Conservation (phyloP, 169 alveolate genomes). For the Eimeria praecox region DNA sequence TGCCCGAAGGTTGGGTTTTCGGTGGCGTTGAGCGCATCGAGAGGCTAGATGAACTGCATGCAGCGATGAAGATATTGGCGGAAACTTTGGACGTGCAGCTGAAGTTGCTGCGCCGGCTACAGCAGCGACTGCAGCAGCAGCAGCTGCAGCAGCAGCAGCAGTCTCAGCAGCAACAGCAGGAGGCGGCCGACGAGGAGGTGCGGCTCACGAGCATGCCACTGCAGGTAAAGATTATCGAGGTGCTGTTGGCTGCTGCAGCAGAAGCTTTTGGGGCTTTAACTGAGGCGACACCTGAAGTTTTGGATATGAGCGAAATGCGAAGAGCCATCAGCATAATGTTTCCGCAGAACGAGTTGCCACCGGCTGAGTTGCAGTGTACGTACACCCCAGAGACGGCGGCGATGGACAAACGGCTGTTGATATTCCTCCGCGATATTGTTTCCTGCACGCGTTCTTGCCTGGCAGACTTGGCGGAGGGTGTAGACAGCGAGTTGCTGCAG, state of each 20-base stretch:
- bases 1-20: constrained; percentile 76
- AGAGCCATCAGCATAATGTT: constrained; percentile 73
- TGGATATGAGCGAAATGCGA: constrained; percentile 78
- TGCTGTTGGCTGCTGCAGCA: constrained; percentile 32
- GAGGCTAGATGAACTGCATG: constrained; percentile 65
- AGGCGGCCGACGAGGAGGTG: constrained; percentile 71
- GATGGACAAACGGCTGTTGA: constrained; percentile 56
- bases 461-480: neutral
- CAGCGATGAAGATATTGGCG: constrained; percentile 64
- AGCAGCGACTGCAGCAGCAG: constrained; percentile 56
- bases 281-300: constrained; percentile 67
- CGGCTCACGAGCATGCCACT: constrained; percentile 67
- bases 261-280: constrained; percentile 48
- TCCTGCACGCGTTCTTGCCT: constrained; percentile 42
- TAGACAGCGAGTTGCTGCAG: constrained; percentile 20
- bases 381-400: constrained; percentile 69
- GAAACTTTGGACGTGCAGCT: constrained; percentile 76
- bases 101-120: constrained; percentile 75
- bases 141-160: constrained; percentile 59
- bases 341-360: constrained; percentile 76
- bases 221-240: constrained; percentile 45
- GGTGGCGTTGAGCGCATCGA: constrained; percentile 76
- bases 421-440: constrained; percentile 58
- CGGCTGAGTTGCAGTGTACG: constrained; percentile 70
- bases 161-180: constrained; percentile 62